A percentile compares a stretch with the other conserved stretches of the same genome.
Conservation (phyloP, 352 stramenopile genomes). For the Globisporangium cylindrosporum region DNA sequence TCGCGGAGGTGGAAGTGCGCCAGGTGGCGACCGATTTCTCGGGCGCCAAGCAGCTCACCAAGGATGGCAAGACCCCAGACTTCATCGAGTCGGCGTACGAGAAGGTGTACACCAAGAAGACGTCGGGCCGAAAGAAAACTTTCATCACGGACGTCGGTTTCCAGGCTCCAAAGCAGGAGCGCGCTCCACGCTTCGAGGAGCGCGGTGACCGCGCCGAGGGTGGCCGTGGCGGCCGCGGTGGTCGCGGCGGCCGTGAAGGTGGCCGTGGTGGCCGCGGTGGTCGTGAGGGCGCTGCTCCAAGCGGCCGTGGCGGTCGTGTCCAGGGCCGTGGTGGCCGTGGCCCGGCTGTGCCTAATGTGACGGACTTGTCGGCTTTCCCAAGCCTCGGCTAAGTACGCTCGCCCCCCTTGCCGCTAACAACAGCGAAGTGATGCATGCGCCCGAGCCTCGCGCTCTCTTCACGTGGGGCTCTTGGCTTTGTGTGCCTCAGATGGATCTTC, state of each 20-base stretch:
- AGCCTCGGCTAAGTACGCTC: conserved; percentile 64
- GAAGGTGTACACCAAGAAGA: conserved; percentile 96
- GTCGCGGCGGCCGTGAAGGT: conserved; percentile 45
- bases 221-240: conserved; percentile 52
- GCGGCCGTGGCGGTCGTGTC: conserved; percentile 52
- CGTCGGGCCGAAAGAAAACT: conserved; percentile 92
- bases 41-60: conserved; percentile 63
- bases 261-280: conserved; percentile 35
- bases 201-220: conserved; percentile 37
- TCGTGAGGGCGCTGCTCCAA: conserved; percentile 5
- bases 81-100: conserved; percentile 88
- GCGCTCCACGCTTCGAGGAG: conserved; percentile 52
- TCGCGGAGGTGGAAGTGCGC: conserved; percentile 77
- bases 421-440: conserved; percentile 51
- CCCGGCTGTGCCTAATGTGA: conserved; percentile 57
- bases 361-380: conserved; percentile 83
- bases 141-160: conserved; percentile 87
- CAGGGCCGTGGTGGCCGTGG: conserved; percentile 30
- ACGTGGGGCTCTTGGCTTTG: not conserved
- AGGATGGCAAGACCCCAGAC: conserved; percentile 86
- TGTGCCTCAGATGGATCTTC: conserved; percentile 7
- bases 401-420: conserved; percentile 13
- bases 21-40: conserved; percentile 91
- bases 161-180: conserved; percentile 66
- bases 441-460: conserved; percentile 27